phyloP scores from a whole-genome alignment of 495 filamentous ascomycete genomes.

The Neurospora terricola region DNA sequence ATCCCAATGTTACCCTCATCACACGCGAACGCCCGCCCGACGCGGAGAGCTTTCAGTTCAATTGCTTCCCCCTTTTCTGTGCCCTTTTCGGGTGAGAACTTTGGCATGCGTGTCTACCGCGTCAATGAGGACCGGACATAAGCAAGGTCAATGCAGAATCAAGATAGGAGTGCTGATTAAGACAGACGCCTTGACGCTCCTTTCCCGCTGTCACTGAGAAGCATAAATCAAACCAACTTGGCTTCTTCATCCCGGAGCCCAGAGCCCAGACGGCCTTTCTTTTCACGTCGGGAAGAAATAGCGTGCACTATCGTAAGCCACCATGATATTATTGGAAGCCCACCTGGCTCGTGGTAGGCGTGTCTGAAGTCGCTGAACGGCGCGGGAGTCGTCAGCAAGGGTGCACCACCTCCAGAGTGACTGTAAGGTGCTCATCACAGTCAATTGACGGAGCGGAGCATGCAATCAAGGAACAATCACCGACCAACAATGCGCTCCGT shows the following conservation, averaged over 20 bases:
- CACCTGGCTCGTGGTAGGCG: background rate
- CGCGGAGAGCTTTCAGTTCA: background rate
- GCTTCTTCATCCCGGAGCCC: background rate
- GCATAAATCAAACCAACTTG: background rate
- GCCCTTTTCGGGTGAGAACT: background rate
- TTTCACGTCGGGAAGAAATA: background rate
- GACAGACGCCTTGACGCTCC: background rate
- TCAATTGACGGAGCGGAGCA: background rate
- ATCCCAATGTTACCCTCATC: background rate
- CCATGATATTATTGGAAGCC: background rate
- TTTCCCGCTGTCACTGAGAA: background rate
- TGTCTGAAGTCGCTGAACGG: background rate
- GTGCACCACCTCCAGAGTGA: background rate
- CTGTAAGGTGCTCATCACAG: background rate
- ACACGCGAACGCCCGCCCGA: background rate
- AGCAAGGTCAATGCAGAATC: background rate
- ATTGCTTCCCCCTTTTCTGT: background rate
- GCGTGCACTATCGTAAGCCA: background rate
- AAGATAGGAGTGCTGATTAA: background rate
- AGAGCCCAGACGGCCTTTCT: background rate
- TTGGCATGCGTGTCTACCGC: background rate
- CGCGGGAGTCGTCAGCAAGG: background rate
- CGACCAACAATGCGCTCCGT: conserved; percentile 4
- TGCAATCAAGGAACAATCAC: background rate
- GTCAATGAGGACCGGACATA: background rate